Conservation (phyloP, 352 stramenopile species). For the Pythium pyrilobum region DNA sequence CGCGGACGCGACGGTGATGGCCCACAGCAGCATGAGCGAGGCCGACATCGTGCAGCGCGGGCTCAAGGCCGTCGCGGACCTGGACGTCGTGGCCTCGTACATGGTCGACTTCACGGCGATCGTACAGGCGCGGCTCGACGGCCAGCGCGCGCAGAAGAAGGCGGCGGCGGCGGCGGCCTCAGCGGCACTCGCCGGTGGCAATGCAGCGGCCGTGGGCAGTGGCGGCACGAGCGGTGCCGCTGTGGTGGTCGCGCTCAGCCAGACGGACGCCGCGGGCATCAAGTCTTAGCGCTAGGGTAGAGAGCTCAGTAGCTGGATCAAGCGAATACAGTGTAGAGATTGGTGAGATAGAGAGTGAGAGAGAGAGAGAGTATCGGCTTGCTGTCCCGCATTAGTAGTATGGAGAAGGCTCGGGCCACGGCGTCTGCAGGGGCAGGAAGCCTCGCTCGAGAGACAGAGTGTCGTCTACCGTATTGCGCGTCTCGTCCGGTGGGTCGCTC, state of each 20-base stretch:
- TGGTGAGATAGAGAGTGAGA: too few relatives aligned
- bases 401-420: too few relatives aligned
- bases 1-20: conserved; percentile 8
- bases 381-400: too few relatives aligned
- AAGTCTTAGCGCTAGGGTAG: conserved; percentile 19
- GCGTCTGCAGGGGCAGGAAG: too few relatives aligned
- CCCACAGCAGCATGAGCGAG: conserved; percentile 55
- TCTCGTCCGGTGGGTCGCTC: background rate
- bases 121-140: conserved; percentile 64
- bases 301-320: too few relatives aligned
- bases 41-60: conserved; percentile 83
- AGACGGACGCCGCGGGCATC: conserved; percentile 10
- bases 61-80: conserved; percentile 77
- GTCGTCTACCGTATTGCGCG: too few relatives aligned
- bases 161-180: conserved; percentile 21
- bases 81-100: conserved; percentile 92
- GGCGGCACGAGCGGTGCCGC: background rate
- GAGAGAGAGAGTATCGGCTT: too few relatives aligned
- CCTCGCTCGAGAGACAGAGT: too few relatives aligned
- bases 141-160: conserved; percentile 70
- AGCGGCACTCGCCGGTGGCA: background rate
- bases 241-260: background rate
- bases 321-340: too few relatives aligned
- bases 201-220: background rate
- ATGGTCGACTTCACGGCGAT: conserved; percentile 91